Evolutionary conservation across 176 grass and related monocot species (phyloP).

Genomic region (Zizania latifolia): DNA sequence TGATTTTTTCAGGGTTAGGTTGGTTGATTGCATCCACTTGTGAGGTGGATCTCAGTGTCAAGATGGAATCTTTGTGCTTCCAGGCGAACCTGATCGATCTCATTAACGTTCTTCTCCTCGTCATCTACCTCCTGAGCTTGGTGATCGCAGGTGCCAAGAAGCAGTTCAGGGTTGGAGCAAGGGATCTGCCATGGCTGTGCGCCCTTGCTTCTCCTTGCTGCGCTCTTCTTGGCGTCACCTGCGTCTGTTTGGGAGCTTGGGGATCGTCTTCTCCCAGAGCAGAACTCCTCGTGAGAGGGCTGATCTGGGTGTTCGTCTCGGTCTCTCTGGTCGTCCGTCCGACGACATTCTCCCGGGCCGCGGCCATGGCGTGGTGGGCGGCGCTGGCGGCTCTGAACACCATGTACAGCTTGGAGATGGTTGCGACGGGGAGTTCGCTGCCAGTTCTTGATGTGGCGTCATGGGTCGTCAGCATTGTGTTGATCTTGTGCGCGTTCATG

Average conservation of each 20-base stretch:
- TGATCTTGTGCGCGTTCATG: conserved; percentile 31
- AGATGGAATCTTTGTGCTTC: conserved; percentile 32
- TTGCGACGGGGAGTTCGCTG: conserved; percentile 9
- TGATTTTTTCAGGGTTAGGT: conserved; percentile 8
- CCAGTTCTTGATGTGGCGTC: conserved; percentile 36
- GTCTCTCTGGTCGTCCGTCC: conserved; percentile 38
- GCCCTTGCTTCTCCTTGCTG: conserved; percentile 23
- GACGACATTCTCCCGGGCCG: conserved; percentile 22
- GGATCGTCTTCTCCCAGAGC: neutral
- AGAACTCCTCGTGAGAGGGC: conserved; percentile 23
- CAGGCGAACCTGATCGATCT: conserved; percentile 34
- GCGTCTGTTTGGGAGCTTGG: conserved; percentile 20
- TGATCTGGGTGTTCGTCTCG: conserved; percentile 43
- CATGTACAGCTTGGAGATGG: conserved; percentile 34
- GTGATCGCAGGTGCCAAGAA: conserved; percentile 15
- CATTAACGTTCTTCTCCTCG: conserved; percentile 35
- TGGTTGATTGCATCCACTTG: neutral
- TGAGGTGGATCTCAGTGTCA: neutral
- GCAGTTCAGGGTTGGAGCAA: neutral
- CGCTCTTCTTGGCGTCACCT: conserved; percentile 30
- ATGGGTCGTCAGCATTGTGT: conserved; percentile 32
- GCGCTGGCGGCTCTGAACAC: conserved; percentile 34
- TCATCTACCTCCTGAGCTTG: conserved; percentile 33
- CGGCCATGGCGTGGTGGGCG: conserved; percentile 46
- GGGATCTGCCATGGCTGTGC: conserved; percentile 8